These are phyloP conservation scores for Chlorella variabilis DNA, from an alignment of 163 green algal genomes.

Conservation along the genomic window DNA sequence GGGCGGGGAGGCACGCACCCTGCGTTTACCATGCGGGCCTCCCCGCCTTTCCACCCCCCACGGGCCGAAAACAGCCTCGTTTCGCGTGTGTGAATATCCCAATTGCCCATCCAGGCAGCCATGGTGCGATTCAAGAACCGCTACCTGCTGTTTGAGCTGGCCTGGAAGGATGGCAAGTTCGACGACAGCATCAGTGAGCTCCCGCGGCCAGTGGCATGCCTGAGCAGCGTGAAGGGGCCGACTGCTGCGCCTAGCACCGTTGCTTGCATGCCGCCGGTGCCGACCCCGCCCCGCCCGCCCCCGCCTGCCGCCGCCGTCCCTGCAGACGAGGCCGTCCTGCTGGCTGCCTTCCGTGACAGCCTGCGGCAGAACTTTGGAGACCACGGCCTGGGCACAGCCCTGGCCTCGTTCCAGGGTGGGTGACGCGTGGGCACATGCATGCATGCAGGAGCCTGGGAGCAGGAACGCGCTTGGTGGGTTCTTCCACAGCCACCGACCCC, in stretches of 20 bases:
- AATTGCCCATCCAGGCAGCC: background rate
- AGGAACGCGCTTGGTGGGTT: too few species aligned
- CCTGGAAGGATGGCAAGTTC: constrained; percentile 52
- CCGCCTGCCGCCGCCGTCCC: background rate
- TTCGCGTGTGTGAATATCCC: too few species aligned
- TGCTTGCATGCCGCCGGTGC: too few species aligned
- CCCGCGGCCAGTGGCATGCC: background rate
- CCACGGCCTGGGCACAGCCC: constrained; percentile 33
- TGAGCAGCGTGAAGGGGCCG: too few species aligned
- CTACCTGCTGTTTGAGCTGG: constrained; percentile 53
- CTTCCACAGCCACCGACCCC: too few species aligned
- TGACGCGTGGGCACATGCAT: background rate
- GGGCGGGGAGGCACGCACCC: too few species aligned
- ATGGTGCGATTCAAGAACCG: constrained; percentile 56
- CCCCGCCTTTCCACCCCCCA: too few species aligned
- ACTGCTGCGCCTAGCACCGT: too few species aligned
- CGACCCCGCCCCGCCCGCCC: background rate
- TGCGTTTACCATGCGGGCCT: too few species aligned
- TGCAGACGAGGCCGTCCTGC: constrained; percentile 43
- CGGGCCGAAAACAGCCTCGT: too few species aligned
- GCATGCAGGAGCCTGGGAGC: too few species aligned
- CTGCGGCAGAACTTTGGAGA: constrained; percentile 56
- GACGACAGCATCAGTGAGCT: constrained; percentile 45
- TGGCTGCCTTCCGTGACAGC: constrained; percentile 42
- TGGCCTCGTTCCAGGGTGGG: constrained; percentile 51